These are phyloP conservation scores for Anisodus tanguticus DNA, from an alignment of 257 asterid species.

Conservation along the genomic window DNA sequence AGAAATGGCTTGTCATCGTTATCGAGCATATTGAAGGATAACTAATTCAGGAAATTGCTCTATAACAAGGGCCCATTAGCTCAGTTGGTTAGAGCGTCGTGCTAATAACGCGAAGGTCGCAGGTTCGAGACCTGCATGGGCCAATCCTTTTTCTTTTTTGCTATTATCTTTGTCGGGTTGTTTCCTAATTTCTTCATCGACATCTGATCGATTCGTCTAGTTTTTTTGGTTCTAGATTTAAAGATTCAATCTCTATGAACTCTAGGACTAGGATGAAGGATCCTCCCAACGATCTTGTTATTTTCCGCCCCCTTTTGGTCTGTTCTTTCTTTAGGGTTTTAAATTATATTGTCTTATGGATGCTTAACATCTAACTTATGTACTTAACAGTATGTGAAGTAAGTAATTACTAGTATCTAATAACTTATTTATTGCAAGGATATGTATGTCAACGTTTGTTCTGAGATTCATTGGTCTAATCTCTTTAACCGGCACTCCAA, in stretches of 20 bases:
- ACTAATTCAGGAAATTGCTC: accelerated
- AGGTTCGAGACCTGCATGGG: slow-evolving; percentile 54
- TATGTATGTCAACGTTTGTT: no score
- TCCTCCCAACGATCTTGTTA: no score
- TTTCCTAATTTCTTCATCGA: no score
- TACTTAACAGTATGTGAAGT: no score
- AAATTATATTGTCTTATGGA: not conserved
- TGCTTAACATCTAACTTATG: not conserved
- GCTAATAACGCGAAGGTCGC: slow-evolving; percentile 52
- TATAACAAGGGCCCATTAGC: slow-evolving; percentile 32
- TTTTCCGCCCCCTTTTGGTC: no score
- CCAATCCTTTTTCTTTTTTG: not conserved
- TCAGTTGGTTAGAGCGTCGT: slow-evolving; percentile 50
- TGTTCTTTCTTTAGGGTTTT: not conserved
- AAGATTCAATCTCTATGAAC: not conserved
- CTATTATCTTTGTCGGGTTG: not conserved
- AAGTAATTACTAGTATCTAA: no score
- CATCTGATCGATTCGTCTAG: no score
- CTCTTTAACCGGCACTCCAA: not conserved
- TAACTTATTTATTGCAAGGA: no score
- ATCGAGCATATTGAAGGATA: accelerated
- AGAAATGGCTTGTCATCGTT: not conserved
- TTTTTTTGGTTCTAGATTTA: no score
- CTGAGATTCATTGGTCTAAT: no score
- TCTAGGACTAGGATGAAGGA: no score